Base-by-base conservation (phyloP, 2,329 filamentous ascomycete genomes). In the Rutstroemia sp. region DNA sequence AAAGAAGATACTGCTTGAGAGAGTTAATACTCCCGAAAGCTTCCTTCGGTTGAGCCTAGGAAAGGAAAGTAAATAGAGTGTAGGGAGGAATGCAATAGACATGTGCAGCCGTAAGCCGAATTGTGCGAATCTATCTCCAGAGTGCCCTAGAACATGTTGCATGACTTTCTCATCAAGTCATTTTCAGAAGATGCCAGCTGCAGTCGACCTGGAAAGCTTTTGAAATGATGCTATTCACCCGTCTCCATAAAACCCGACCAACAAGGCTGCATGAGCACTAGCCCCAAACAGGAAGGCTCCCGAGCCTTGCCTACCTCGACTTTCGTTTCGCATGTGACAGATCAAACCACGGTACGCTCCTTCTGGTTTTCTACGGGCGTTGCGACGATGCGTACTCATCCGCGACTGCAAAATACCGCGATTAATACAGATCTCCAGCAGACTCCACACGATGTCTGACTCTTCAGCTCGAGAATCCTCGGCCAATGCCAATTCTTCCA, bases 401-500 rank as follows among this genome's bases (percentile, higher is more conserved):
- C 12, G 30, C 41, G 21, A 44, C n/a, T 21, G 10, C 18, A 16
- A 44, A 5, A 44, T 44, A 44, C 21, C 41, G 41, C 12, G 18
- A 19, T 19, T 10, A 14, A 5, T 19, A 44, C 18, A 3, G 7
- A 9, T 44, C 41, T 23, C 41, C 41, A 18, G 21, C n/a, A 44
- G 41, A 19, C 9, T 30, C 19, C 5, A 16, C 44, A 16, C 4
- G 9, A 47, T 27, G 44, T 25, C 21, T 16, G 23, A 47, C 16
- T 25, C 44, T 47, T 10, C 44, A 21, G 49, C 59, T 10, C 55
- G 61, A 16, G 66, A 67, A 39, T 65, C 61, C 12, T 66, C 66
- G 25, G 60, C 61, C 25, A 66, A 66, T 56, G 60, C 63, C 16
- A 64, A 62, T 16, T 62, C 61, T 12, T 61, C 61, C 38, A 67